Percentiles rank a stretch among this genome's conserved stretches.
phyloP scores from a whole-genome alignment of 768 basidiomycete genomes.

The Lactarius deliciosus region DNA sequence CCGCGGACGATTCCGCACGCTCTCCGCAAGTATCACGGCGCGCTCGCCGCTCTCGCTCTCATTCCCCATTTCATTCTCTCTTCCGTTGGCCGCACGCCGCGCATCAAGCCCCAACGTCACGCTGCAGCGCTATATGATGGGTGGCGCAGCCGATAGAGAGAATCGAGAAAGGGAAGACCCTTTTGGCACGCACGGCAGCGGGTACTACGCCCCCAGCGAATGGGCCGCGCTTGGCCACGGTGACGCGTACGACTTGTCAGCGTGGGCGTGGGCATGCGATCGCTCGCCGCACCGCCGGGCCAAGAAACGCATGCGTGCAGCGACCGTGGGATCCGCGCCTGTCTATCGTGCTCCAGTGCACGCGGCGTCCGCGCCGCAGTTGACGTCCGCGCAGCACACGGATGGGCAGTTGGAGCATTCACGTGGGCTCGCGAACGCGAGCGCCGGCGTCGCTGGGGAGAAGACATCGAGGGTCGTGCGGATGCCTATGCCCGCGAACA shows the following conservation, averaged over 20 bases:
- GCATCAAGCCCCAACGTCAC: constrained; percentile 3
- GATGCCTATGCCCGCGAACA: not conserved
- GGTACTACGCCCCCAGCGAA: constrained; percentile 15
- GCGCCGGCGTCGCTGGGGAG: not conserved
- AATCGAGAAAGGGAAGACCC: constrained; percentile 11
- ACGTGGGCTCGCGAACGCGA: constrained; percentile 18
- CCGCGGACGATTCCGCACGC: constrained; percentile 14
- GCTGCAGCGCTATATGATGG: constrained; percentile 3
- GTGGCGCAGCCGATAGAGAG: not conserved
- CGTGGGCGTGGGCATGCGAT: constrained; percentile 24
- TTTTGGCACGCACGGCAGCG: constrained; percentile 15
- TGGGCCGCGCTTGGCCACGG: constrained; percentile 12
- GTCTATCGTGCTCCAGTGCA: constrained; percentile 15
- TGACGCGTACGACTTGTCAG: constrained; percentile 22
- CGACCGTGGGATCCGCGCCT: not conserved
- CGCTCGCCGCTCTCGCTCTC: constrained; percentile 22
- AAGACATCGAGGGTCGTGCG: not conserved
- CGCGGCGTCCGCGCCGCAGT: constrained; percentile 19
- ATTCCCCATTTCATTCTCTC: constrained; percentile 14
- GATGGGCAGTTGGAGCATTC: constrained; percentile 19
- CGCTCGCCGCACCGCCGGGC: constrained; percentile 1
- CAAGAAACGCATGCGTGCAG: constrained; percentile 1
- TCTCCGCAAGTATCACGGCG: constrained; percentile 17
- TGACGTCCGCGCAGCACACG: constrained; percentile 1
- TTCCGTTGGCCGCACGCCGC: constrained; percentile 13